Evolutionary conservation across 495 filamentous ascomycete genomes (phyloP), one percentile per base, ranked within the genome.

Genomic region (Penicillium pulvis): DNA sequence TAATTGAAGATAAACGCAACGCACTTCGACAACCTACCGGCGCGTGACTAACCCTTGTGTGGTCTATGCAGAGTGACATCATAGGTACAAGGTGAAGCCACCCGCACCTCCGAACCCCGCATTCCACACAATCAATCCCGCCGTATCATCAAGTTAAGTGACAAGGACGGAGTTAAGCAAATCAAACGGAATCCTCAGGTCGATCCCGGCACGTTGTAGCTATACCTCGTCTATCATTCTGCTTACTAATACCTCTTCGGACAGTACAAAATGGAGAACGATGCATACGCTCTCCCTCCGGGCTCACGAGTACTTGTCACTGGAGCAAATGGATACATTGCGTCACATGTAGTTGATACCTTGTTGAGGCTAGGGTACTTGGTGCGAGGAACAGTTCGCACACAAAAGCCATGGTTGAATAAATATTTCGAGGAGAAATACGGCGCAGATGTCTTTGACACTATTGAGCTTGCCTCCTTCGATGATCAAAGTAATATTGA

Each of bases 271-370:
- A 44, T 44, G 42, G 42, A 44, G n/a, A 20, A 8, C 16, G 42
- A 19, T 5, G 19, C 42, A 44, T 49, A 28, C 24, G 16, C 26
- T 19, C 30, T 53, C 8, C 51, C 33, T 12, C 30, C 14, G 23
- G 51, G 33, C 10, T 58, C 57, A 11, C 48, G 50, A 44, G 59
- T 83, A 49, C 71, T 86, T 17, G 75, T 88, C 30, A 87, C 82
- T 5, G 83, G 82, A n/a, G 75, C 69, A 23, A 86, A 81, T 61
- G 83, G 84, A 49, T 82, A 75, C 57, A 81, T 86, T 55, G 83
- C 66, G 19, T 80, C 76, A 30, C 79, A 86, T 54, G 64, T 80
- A 19, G 73, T 73, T 50, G 70, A 83, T 63, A 61, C 79, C 30
- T 65, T 85, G 11, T 75, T 87, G 7, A 56, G 65, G 12, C 66